Conservation (phyloP, 805 yeast genomes). For the Kodamaea neixiangensis region DNA sequence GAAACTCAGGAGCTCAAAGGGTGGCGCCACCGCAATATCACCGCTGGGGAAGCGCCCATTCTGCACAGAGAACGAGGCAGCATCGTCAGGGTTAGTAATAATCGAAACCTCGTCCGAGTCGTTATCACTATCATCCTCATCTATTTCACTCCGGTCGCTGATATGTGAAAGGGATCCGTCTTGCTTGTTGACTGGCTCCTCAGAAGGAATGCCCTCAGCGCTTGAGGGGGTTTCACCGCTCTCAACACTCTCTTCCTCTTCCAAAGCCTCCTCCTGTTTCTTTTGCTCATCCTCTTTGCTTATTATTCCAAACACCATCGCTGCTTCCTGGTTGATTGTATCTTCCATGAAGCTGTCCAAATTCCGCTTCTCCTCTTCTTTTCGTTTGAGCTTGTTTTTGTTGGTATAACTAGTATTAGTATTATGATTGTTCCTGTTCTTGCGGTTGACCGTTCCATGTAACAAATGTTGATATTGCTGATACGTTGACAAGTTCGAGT, state of each 20-base stretch:
- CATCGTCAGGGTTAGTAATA: constrained; percentile 12
- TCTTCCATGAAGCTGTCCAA: constrained; percentile 18
- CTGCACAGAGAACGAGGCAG: constrained; percentile 9
- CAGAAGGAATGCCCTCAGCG: background rate
- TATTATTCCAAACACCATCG: constrained; percentile 47
- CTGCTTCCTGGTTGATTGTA: constrained; percentile 42
- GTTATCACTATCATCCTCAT: constrained; percentile 6
- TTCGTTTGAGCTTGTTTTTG: constrained; percentile 3
- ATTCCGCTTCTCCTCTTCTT: constrained; percentile 6
- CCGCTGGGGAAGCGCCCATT: constrained; percentile 8
- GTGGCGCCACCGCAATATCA: constrained; percentile 2
- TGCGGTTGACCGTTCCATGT: constrained; percentile 14
- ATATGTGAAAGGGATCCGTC: background rate
- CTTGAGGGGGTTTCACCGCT: background rate
- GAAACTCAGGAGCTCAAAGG: constrained; percentile 67
- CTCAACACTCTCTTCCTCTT: constrained; percentile 8
- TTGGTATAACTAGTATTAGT: background rate
- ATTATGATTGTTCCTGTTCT: background rate
- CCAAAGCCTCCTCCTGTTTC: constrained; percentile 3
- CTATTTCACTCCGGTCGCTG: constrained; percentile 3
- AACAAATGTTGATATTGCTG: constrained; percentile 17
- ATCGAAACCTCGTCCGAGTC: constrained; percentile 13
- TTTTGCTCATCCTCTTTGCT: constrained; percentile 19
- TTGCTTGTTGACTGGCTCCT: background rate
- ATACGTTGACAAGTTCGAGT: constrained; percentile 12